phyloP scores from a whole-genome alignment of 2,329 filamentous ascomycete species.

The Ceratocystis diversiconidia region DNA sequence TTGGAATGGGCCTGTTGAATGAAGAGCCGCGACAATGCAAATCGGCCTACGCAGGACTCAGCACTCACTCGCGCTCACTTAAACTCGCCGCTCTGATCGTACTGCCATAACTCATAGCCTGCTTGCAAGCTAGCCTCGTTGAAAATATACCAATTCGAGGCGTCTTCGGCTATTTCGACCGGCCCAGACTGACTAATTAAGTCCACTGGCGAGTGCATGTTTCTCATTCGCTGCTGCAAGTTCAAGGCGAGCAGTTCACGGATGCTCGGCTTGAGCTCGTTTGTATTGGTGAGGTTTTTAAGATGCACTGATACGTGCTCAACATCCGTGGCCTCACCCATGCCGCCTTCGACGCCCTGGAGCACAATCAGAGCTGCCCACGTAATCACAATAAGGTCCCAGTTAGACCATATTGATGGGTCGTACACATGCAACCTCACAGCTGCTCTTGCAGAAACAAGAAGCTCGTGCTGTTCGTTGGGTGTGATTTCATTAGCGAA shows the following conservation, averaged over 20 bases:
- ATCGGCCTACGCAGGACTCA: too few species aligned
- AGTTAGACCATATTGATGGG: conserved; percentile 31
- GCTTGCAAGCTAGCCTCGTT: conserved; percentile 22
- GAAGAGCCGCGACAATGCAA: too few species aligned
- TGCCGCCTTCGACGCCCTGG: conserved; percentile 29
- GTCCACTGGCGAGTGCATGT: conserved; percentile 21
- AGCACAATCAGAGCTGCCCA: conserved; percentile 32
- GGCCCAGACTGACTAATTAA: conserved; percentile 16
- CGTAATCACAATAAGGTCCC: conserved; percentile 32
- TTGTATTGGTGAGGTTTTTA: conserved; percentile 22
- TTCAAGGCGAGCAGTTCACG: conserved; percentile 21
- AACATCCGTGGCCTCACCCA: conserved; percentile 26
- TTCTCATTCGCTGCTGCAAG: conserved; percentile 23
- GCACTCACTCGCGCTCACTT: too few species aligned
- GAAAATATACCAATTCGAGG: conserved; percentile 23
- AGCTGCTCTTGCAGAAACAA: conserved; percentile 29
- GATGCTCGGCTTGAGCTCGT: conserved; percentile 22
- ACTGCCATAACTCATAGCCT: conserved; percentile 19
- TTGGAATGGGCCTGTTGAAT: too few species aligned
- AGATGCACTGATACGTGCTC: conserved; percentile 24
- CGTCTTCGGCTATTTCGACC: conserved; percentile 17
- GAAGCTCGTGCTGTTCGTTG: conserved; percentile 29
- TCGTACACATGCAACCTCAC: conserved; percentile 30
- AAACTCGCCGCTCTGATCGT: not conserved
- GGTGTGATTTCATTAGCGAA: conserved; percentile 28